phyloP scores from a whole-genome alignment of 805 yeast genomes.

The Candida hungchunana region DNA sequence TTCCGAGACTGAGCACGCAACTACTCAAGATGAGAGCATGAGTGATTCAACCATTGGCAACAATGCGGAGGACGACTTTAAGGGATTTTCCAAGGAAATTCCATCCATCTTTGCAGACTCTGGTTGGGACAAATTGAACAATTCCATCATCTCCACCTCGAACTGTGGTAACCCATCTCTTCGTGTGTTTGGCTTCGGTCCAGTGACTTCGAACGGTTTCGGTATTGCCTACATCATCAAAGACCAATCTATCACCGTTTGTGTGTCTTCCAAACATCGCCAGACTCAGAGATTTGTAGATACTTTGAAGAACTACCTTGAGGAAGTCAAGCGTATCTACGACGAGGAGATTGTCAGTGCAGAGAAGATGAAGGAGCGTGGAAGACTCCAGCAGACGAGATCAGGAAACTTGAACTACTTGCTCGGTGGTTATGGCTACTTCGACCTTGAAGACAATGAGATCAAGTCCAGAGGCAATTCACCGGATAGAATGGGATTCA shows the following conservation, averaged over 20 bases:
- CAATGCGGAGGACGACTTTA: constrained; percentile 3
- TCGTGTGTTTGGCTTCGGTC: constrained; percentile 86
- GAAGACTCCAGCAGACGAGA: constrained; percentile 27
- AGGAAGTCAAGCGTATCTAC: constrained; percentile 52
- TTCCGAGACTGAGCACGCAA: constrained; percentile 21
- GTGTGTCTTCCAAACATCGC: constrained; percentile 83
- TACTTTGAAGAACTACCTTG: constrained; percentile 58
- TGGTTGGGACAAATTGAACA: constrained; percentile 85
- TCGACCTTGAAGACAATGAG: constrained; percentile 64
- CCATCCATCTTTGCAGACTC: constrained; percentile 79
- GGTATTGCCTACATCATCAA: constrained; percentile 92
- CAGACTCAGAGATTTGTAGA: constrained; percentile 77
- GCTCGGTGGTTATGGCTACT: constrained; percentile 85
- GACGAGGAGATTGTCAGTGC: constrained; percentile 25
- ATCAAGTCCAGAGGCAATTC: constrained; percentile 41
- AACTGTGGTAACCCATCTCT: constrained; percentile 93
- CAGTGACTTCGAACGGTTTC: constrained; percentile 84
- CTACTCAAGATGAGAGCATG: constrained; percentile 27
- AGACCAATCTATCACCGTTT: constrained; percentile 69
- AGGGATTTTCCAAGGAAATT: constrained; percentile 33
- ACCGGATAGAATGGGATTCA: constrained; percentile 24
- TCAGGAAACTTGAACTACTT: constrained; percentile 36
- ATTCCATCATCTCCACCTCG: constrained; percentile 74
- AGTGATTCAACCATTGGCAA: constrained; percentile 23
- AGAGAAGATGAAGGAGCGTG: constrained; percentile 18